Conservation (phyloP, 169 alveolate genomes). For the Babesia caballi region DNA sequence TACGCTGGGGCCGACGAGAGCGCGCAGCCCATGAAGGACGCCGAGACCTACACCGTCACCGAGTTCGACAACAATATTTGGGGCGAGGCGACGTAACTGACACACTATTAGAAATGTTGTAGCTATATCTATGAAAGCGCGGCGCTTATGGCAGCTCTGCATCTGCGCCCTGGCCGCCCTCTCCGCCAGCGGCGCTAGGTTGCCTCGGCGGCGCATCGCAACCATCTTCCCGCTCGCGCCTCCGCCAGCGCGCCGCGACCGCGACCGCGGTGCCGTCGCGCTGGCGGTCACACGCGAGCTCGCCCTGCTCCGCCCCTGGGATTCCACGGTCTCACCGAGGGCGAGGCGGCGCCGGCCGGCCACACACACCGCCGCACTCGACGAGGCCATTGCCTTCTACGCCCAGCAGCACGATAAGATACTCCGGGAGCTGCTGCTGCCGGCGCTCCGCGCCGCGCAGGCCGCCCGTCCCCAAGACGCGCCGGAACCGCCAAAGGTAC, state of each 20-base stretch:
- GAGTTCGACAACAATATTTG: slow-evolving; percentile 67
- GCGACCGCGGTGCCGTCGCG: slow-evolving; percentile 7
- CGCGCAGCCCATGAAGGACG: slow-evolving; percentile 36
- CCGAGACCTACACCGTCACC: slow-evolving; percentile 60
- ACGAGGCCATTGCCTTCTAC: slow-evolving; percentile 15
- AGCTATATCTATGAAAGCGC: slow-evolving; percentile 21
- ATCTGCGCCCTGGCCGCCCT: neutral
- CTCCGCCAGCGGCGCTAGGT: neutral
- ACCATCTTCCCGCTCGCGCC: neutral
- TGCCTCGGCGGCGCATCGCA: neutral
- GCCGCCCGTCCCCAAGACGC: neutral
- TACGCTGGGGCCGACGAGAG: slow-evolving; percentile 49
- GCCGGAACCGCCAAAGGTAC: neutral
- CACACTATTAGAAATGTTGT: slow-evolving; percentile 9
- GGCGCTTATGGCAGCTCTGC: neutral
- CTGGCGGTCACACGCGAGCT: slow-evolving; percentile 35
- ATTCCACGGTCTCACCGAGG: neutral
- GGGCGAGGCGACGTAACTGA: slow-evolving; percentile 54
- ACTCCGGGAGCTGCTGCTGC: slow-evolving; percentile 44
- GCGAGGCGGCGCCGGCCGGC: neutral
- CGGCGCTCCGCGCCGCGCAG: slow-evolving; percentile 10
- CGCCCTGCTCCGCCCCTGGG: slow-evolving; percentile 15
- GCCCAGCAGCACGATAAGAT: slow-evolving; percentile 36
- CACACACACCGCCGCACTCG: neutral
- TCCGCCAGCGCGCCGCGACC: neutral